Percentiles rank a stretch among this genome's conserved stretches.
Evolutionary conservation across 441 rosid species (phyloP).

Genomic region (Gossypium davidsonii): DNA sequence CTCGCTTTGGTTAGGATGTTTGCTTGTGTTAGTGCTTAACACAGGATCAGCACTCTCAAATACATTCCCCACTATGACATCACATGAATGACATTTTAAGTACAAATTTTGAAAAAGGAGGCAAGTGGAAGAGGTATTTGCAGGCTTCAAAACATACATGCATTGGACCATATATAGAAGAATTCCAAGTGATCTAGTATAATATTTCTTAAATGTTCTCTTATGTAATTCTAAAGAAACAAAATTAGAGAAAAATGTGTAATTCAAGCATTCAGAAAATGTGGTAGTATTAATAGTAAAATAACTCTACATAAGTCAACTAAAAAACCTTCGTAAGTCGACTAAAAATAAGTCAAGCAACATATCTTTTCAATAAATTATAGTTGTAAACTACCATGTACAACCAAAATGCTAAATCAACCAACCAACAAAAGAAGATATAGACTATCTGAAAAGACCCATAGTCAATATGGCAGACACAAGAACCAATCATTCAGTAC

Average conservation of each 20-base stretch:
- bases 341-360: not conserved
- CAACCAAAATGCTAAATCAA: constrained; percentile 10
- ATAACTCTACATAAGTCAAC: not conserved
- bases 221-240: not conserved
- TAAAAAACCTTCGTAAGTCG: too few species aligned
- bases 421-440: constrained; percentile 5
- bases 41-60: not conserved
- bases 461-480: not conserved
- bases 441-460: not conserved
- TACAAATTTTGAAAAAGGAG: not conserved
- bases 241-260: not conserved
- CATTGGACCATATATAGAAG: not conserved
- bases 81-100: not conserved
- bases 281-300: not conserved
- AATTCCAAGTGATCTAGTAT: not conserved
- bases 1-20: not conserved
- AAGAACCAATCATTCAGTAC: not conserved
- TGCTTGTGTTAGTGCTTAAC: not conserved
- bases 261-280: not conserved
- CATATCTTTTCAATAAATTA: not conserved
- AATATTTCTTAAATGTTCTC: not conserved
- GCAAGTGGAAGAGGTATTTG: not conserved
- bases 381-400: not conserved
- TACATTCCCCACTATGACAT: not conserved
- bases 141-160: not conserved